Conservation (phyloP, 352 stramenopile genomes). For the Phytopythium helicoides region DNA sequence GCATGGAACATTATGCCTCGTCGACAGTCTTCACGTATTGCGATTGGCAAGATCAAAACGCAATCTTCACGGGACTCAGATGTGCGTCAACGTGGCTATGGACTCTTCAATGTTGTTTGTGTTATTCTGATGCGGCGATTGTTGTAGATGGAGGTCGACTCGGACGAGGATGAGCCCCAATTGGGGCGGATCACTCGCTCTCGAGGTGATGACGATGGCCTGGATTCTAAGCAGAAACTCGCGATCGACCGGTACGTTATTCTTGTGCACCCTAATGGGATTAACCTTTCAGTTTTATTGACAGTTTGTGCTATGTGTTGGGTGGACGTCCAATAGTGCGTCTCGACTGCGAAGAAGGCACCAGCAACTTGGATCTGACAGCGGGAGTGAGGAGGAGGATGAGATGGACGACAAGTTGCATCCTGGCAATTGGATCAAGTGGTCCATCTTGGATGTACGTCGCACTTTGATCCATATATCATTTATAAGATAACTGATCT, state of each 20-base stretch:
- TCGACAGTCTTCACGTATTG: conserved; percentile 79
- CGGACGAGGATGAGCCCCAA: conserved; percentile 5
- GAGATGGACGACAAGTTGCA: conserved; percentile 13
- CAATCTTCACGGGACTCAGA: conserved; percentile 61
- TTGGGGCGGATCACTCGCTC: conserved; percentile 4
- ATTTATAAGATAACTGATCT: not conserved
- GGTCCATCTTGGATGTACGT: conserved; percentile 50
- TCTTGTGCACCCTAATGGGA: too few relatives aligned
- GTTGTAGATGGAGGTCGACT: conserved; percentile 21
- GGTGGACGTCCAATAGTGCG: conserved; percentile 36
- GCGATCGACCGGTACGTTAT: conserved; percentile 2
- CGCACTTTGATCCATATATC: not conserved
- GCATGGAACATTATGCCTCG: conserved; percentile 77
- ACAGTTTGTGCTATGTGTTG: not conserved
- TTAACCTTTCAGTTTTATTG: conserved; percentile 2
- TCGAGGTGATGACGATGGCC: conserved; percentile 4
- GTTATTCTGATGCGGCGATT: too few relatives aligned
- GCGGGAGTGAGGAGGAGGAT: conserved; percentile 29
- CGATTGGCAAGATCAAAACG: conserved; percentile 71
- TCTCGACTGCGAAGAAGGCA: conserved; percentile 63
- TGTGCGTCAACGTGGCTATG: conserved; percentile 14
- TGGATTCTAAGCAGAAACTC: conserved; percentile 17
- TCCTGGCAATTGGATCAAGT: conserved; percentile 67
- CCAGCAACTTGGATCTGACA: conserved; percentile 36
- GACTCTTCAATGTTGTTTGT: too few relatives aligned